A percentile compares a stretch with the other conserved stretches of the same genome.
These are phyloP conservation scores for Xylaria hypoxylon DNA, from an alignment of 2,329 filamentous ascomycete species.

Conservation along the genomic window DNA sequence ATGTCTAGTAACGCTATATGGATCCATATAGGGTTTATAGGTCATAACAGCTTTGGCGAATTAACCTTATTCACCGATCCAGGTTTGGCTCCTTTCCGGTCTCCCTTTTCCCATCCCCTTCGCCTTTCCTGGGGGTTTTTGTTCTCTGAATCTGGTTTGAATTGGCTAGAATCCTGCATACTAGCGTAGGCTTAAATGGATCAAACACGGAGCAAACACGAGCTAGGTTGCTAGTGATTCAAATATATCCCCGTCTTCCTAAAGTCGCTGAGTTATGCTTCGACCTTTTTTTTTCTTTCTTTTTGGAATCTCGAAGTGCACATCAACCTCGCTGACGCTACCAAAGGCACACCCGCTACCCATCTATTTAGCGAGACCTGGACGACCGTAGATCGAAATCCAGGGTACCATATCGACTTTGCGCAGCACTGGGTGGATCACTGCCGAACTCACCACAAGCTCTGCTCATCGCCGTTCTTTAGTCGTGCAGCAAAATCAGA, in stretches of 20 bases:
- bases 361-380: constrained; percentile 9
- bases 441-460: constrained; percentile 16
- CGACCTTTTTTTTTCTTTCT: no score
- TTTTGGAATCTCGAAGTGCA: background rate
- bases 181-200: background rate
- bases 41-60: background rate
- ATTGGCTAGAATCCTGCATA: background rate
- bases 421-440: constrained; percentile 2
- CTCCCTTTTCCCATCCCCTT: background rate
- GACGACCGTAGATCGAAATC: constrained; percentile 25
- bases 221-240: background rate
- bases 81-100: constrained; percentile 11
- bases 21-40: background rate
- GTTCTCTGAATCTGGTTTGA: background rate
- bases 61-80: constrained; percentile 25
- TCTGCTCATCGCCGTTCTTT: constrained; percentile 2
- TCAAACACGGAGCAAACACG: background rate
- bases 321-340: background rate
- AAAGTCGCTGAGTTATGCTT: no score
- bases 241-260: background rate
- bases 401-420: constrained; percentile 15
- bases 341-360: constrained; percentile 21
- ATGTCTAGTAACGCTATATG: background rate
- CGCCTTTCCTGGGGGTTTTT: background rate
- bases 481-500: background rate